phyloP scores from a whole-genome alignment of 1,139 yeast genomes.

The Komagataea norvegica region DNA sequence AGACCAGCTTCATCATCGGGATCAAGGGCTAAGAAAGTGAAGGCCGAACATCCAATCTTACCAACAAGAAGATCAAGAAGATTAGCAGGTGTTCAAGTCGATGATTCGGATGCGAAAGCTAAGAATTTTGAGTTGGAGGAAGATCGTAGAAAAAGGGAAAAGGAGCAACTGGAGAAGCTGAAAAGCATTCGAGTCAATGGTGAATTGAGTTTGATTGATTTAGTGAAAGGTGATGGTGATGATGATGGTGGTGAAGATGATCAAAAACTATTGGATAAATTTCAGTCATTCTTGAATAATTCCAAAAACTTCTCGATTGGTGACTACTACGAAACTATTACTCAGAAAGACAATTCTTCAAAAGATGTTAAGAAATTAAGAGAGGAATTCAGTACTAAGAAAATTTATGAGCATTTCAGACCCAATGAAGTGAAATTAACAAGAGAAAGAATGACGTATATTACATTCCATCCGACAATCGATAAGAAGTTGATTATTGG shows the following conservation, averaged over 20 bases:
- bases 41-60: constrained; percentile 24
- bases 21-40: constrained; percentile 18
- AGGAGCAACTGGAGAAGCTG: constrained; percentile 46
- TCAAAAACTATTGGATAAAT: constrained; percentile 36
- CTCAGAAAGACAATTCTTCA: constrained; percentile 33
- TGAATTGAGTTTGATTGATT: constrained; percentile 54
- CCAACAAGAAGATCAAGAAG: constrained; percentile 65
- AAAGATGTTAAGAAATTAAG: constrained; percentile 43
- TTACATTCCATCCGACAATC: constrained; percentile 69
- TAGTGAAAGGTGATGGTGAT: constrained; percentile 34
- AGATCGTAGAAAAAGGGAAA: constrained; percentile 35
- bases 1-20: constrained; percentile 3
- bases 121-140: constrained; percentile 27
- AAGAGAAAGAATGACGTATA: constrained; percentile 66
- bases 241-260: constrained; percentile 33
- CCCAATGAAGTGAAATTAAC: constrained; percentile 72
- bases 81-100: constrained; percentile 51
- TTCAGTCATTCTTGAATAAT: constrained; percentile 34
- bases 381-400: constrained; percentile 46
- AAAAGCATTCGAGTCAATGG: constrained; percentile 56
- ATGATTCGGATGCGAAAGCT: constrained; percentile 31
- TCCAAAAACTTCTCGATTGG: constrained; percentile 67
- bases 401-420: constrained; percentile 50
- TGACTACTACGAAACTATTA: constrained; percentile 59
- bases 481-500: constrained; percentile 65